Conservation (phyloP, 768 basidiomycete genomes). For the Termitomyces sp. region DNA sequence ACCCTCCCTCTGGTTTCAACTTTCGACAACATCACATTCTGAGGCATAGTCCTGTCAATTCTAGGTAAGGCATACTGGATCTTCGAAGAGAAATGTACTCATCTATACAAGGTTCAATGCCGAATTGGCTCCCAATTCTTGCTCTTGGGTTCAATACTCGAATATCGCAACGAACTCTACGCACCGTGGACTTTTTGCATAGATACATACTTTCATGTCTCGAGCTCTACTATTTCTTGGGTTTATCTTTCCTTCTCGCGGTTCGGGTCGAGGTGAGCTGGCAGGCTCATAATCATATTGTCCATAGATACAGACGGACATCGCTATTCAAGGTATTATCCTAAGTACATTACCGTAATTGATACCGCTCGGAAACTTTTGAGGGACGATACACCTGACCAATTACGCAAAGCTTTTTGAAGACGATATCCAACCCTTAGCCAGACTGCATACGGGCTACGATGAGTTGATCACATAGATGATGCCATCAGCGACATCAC, state of each 20-base stretch:
- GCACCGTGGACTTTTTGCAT: slow-evolving; percentile 3
- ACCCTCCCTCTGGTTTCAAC: slow-evolving; percentile 9
- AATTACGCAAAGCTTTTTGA: background rate
- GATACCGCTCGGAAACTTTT: background rate
- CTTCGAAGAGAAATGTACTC: background rate
- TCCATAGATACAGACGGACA: slow-evolving; percentile 1
- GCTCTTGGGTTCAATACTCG: slow-evolving; percentile 6
- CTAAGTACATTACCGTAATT: slow-evolving; percentile 1
- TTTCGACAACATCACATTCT: slow-evolving; percentile 7
- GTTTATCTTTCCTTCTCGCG: background rate
- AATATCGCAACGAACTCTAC: background rate
- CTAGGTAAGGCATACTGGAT: slow-evolving; percentile 7
- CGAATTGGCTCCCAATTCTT: slow-evolving; percentile 4
- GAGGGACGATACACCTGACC: background rate
- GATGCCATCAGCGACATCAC: slow-evolving; percentile 4
- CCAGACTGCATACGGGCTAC: background rate
- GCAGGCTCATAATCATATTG: background rate
- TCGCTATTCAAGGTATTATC: slow-evolving; percentile 8
- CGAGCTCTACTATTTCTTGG: background rate
- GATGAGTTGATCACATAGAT: background rate
- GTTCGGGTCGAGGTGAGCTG: background rate
- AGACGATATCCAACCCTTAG: too few relatives aligned
- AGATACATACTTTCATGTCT: background rate
- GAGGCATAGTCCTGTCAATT: slow-evolving; percentile 6
- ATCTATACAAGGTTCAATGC: slow-evolving; percentile 5